These are phyloP conservation scores for Fusarium sp. DNA, from an alignment of 2,329 filamentous ascomycete genomes.

Conservation along the genomic window DNA sequence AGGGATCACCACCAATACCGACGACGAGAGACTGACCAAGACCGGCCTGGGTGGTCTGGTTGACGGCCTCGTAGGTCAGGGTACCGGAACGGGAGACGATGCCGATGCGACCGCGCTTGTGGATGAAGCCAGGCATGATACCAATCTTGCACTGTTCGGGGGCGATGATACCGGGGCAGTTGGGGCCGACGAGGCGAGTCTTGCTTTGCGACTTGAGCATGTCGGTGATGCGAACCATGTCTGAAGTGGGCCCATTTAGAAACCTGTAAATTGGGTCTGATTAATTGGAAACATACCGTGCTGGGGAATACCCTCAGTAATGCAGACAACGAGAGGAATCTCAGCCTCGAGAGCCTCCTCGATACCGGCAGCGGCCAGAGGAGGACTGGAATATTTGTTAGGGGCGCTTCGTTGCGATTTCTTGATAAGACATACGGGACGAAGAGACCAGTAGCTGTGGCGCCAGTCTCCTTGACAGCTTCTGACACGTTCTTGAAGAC, in stretches of 20 bases:
- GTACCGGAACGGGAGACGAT: conserved; percentile 99
- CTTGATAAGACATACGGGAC: conserved; percentile 73
- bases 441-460: conserved; percentile 93
- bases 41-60: conserved; percentile 97
- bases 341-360: conserved; percentile 96
- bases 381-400: conserved; percentile 68
- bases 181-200: conserved; percentile 95
- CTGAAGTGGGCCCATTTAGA: conserved; percentile 54
- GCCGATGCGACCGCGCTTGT: conserved; percentile 98
- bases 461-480: conserved; percentile 88
- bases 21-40: conserved; percentile 98
- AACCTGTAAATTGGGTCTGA: conserved; percentile 12
- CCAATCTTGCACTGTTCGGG: conserved; percentile 99
- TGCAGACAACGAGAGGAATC: conserved; percentile 94
- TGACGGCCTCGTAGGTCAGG: conserved; percentile 98
- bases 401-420: conserved; percentile 13
- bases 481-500: conserved; percentile 92
- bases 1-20: conserved; percentile 97
- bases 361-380: conserved; percentile 91
- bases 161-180: conserved; percentile 97
- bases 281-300: conserved; percentile 71
- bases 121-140: conserved; percentile 99
- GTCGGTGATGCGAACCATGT: conserved; percentile 99
- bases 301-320: conserved; percentile 97
- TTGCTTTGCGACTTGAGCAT: conserved; percentile 98